Evolutionary conservation across 805 yeast species (phyloP), one percentile per base, ranked within the genome.

Genomic region (Kodamaea restingae): DNA sequence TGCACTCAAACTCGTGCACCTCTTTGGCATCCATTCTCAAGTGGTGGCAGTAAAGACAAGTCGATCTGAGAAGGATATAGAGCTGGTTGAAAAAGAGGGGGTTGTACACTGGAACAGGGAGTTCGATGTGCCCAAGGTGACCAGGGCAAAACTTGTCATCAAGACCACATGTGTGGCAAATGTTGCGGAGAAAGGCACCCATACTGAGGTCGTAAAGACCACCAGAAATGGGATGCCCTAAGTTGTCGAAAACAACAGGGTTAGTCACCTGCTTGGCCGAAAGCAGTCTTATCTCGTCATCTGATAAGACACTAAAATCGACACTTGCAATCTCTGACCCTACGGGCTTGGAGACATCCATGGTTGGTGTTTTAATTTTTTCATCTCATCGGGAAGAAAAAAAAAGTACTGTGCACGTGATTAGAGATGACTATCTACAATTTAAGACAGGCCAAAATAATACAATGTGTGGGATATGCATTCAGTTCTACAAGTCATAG

Each of bases 131-230:
- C 45, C 99, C 99, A 62, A 88, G 88, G 62, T 93, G 99, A 34
- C 99, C 99, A 3, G 97, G 97, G 69, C 99, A 93, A 52, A 78
- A 81, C 56, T 84, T 80, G 51, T 91, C 97, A 59, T 90, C 96
- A 46, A 91, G 71, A 14, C 98, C 96, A 76, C 99, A 93, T 1
- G 98, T 91, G 15, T 93, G 75, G 76, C 99, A 88, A 36, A 85
- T 72, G 60, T 91, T 87, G 55, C 82, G 76, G 46, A 88, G 70
- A 55, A 88, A 93, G 0, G 98, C 98, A 49, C 99, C 99, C 29
- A 93, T 68, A n/a, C 96, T 80, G 45, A 91, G 74, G 64, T 93
- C 99, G 55, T 93, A 93, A 24, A 93, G 70, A 61, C 99, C 99
- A 44, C 93, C 90, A 30, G 83, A 74, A 38, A 93, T 81, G 14